These are phyloP conservation scores for Suillus luteus DNA, from an alignment of 768 basidiomycete genomes.

Conservation along the genomic window DNA sequence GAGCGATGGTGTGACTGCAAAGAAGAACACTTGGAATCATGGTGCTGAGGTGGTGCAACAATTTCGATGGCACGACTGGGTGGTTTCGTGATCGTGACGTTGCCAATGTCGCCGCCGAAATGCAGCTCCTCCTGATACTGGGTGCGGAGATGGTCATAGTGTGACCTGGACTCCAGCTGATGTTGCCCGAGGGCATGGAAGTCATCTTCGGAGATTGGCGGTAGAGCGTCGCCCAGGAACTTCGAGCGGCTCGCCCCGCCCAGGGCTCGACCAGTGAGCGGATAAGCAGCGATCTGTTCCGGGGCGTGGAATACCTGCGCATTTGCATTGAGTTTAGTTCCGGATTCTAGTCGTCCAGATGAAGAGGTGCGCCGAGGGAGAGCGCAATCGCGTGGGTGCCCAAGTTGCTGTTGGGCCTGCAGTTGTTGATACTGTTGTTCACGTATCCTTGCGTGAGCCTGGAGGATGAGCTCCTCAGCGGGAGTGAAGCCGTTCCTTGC, in stretches of 20 bases:
- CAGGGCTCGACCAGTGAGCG: neutral
- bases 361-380: neutral
- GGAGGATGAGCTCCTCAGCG: constrained; percentile 69
- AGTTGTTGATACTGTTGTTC: constrained; percentile 23
- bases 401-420: constrained; percentile 12
- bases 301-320: constrained; percentile 13
- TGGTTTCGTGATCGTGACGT: constrained; percentile 22
- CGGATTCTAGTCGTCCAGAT: constrained; percentile 6
- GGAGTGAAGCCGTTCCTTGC: constrained; percentile 63
- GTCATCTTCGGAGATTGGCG: constrained; percentile 39
- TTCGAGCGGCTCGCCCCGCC: constrained; percentile 1
- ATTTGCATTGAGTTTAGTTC: constrained; percentile 15
- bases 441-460: constrained; percentile 41
- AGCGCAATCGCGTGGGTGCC: neutral
- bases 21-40: constrained; percentile 9
- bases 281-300: constrained; percentile 9
- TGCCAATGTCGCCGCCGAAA: constrained; percentile 3
- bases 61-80: constrained; percentile 34
- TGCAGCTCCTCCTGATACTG: constrained; percentile 2
- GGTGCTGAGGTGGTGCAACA: constrained; percentile 26
- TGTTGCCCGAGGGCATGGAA: constrained; percentile 32
- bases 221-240: constrained; percentile 24
- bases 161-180: constrained; percentile 11
- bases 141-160: constrained; percentile 10
- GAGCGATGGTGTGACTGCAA: constrained; percentile 8